phyloP scores from a whole-genome alignment of 129 eudicot genomes.

The Oenanthe sinensis region DNA sequence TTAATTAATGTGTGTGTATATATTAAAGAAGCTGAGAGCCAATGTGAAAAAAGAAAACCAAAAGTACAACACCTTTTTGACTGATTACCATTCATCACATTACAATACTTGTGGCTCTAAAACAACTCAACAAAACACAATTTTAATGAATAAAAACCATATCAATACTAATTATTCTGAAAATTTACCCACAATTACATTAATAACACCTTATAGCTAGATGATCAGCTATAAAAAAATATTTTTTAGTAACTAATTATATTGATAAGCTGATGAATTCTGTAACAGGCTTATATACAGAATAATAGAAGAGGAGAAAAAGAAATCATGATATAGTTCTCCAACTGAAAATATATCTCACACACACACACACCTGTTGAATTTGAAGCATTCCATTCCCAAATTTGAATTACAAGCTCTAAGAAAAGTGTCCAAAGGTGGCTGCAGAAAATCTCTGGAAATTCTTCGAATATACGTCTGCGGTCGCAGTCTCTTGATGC shows the following conservation, averaged over 20 bases:
- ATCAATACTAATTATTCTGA: constrained; percentile 5
- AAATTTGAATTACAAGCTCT: constrained; percentile 7
- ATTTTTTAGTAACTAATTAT: constrained; percentile 9
- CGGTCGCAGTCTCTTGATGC: constrained; percentile 4
- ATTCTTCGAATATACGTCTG: constrained; percentile 47
- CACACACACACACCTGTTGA: constrained; percentile 43
- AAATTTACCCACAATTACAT: background rate
- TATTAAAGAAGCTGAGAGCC: constrained; percentile 7
- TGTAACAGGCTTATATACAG: constrained; percentile 61
- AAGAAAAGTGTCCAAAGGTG: constrained; percentile 62
- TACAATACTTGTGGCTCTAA: constrained; percentile 5
- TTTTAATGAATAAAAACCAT: constrained; percentile 6
- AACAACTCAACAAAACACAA: constrained; percentile 3
- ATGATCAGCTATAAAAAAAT: constrained; percentile 6
- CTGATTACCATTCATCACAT: constrained; percentile 13
- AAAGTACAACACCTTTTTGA: constrained; percentile 16
- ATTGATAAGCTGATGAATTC: constrained; percentile 17
- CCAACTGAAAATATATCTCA: constrained; percentile 14
- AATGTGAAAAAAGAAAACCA: background rate
- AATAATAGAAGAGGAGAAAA: background rate
- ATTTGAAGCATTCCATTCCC: constrained; percentile 20
- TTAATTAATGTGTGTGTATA: background rate
- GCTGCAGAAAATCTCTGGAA: constrained; percentile 66
- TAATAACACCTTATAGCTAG: constrained; percentile 4
- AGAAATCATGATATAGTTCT: background rate